Evolutionary conservation across 768 basidiomycete species (phyloP), one percentile per base, ranked within the genome.

Genomic region (Hygrophoropsis aurantiaca): DNA sequence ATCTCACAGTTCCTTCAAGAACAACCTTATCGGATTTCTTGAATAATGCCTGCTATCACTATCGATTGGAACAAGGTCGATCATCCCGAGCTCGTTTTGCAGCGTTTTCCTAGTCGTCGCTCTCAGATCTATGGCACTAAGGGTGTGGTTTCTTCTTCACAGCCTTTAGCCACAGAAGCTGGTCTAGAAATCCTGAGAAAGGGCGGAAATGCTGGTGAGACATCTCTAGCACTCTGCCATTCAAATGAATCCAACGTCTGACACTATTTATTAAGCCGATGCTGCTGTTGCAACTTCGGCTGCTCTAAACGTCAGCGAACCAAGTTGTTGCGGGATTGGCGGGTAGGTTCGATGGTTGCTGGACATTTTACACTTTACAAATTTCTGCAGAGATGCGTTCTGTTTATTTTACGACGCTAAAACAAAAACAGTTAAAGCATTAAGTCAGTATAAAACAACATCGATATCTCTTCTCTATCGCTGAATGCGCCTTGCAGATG

Each of bases 181-280:
- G 97, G 95, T 0, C 66, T 98, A 24, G 93, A 97, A 67, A 89
- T 99, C 54, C 72, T 99, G 20, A 76, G 85, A 44, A 87, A 85
- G 65, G 97, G 97, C 11, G 97, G 97, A 42, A 99, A 99, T 71
- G 95, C 95, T 57, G 94, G 91, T 90, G 60, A 39, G 73, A n/a
- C n/a, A n/a, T 50, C 37, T 41, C 23, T n/a, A 42, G 20, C n/a
- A n/a, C n/a, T n/a, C 18, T 24, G 25, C n/a, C 37, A 30, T 6
- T 46, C 34, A 35, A 13, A 20, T 43, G 7, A 19, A 20, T 18
- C n/a, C 9, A 3, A n/a, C 39, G 18, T 36, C 25, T 16, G 25
- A 33, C 24, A 11, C 11, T 8, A 3, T 42, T 9, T 13, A 38
- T 10, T 27, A 51, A 92, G 91, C 90, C 51, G 93, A 97, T 69